A percentile compares a stretch with the other conserved stretches of the same genome.
Conservation (phyloP, 2,329 filamentous ascomycete genomes). For the Hymenoscyphus fructigenus region DNA sequence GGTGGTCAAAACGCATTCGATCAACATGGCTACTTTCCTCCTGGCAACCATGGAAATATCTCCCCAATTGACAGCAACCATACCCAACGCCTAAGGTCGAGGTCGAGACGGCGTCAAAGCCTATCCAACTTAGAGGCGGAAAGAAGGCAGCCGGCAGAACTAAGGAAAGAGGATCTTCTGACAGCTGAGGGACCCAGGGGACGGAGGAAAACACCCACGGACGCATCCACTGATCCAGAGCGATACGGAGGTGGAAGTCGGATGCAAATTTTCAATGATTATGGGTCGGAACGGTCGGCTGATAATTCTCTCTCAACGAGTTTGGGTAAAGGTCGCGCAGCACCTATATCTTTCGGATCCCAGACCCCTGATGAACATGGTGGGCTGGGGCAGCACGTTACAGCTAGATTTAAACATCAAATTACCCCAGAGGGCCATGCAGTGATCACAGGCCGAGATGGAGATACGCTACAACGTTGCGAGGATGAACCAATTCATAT, state of each 20-base stretch:
- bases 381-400: constrained; percentile 46
- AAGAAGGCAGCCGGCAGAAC: not conserved
- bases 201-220: constrained; percentile 6
- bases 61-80: constrained; percentile 7
- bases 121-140: not conserved
- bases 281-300: not conserved
- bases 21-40: constrained; percentile 25
- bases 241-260: constrained; percentile 17
- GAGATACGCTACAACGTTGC: constrained; percentile 70
- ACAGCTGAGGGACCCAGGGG: not conserved
- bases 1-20: constrained; percentile 22
- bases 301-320: not conserved
- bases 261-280: not conserved
- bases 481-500: constrained; percentile 92
- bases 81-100: not conserved
- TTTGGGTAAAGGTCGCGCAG: too few relatives aligned
- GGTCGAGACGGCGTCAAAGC: constrained; percentile 3
- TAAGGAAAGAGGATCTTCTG: not conserved
- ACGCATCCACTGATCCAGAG: constrained; percentile 13
- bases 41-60: not conserved
- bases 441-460: constrained; percentile 77
- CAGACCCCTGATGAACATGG: not conserved
- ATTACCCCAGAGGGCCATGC: constrained; percentile 76
- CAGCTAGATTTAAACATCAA: constrained; percentile 75
- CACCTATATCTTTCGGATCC: not conserved